Evolutionary conservation across 495 filamentous ascomycete species (phyloP).

Genomic region (Corynascus novoguineensis): DNA sequence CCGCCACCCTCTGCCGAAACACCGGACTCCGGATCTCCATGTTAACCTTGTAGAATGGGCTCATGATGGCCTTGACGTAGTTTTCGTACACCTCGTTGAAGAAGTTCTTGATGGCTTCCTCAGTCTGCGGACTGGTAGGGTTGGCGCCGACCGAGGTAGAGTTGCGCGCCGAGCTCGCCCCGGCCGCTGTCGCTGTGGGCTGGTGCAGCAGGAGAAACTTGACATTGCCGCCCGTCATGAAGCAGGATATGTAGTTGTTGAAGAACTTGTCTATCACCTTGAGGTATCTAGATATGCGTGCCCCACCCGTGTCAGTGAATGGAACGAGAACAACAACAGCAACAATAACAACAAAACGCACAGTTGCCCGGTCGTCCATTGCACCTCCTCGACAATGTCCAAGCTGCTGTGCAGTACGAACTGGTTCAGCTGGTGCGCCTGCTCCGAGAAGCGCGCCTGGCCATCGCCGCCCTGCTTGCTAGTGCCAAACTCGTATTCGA

Average conservation of each 20-base stretch:
- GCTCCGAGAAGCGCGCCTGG: constrained; percentile 74
- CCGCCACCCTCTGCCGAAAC: constrained; percentile 72
- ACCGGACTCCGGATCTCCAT: constrained; percentile 79
- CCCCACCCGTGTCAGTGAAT: neutral
- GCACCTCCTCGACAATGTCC: constrained; percentile 91
- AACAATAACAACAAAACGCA: constrained; percentile 35
- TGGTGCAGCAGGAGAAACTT: constrained; percentile 90
- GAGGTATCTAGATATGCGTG: constrained; percentile 64
- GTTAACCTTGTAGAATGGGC: constrained; percentile 80
- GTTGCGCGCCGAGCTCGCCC: constrained; percentile 32
- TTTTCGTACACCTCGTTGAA: constrained; percentile 90
- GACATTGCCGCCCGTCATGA: constrained; percentile 75
- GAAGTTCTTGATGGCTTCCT: constrained; percentile 91
- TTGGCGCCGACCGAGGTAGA: constrained; percentile 70
- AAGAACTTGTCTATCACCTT: constrained; percentile 93
- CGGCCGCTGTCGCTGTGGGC: constrained; percentile 45
- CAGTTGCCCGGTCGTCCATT: constrained; percentile 81
- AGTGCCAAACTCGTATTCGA: constrained; percentile 93
- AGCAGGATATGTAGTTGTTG: constrained; percentile 82
- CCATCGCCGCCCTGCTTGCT: constrained; percentile 93
- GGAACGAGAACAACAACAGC: neutral
- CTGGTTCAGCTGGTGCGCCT: constrained; percentile 89
- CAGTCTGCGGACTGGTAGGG: constrained; percentile 77
- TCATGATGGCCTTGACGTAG: constrained; percentile 97
- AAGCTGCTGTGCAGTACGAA: constrained; percentile 90